A percentile compares a stretch with the other conserved stretches of the same genome.
Evolutionary conservation across 106 monocot genomes (phyloP).

Genomic region (Platanthera guangdongensis): DNA sequence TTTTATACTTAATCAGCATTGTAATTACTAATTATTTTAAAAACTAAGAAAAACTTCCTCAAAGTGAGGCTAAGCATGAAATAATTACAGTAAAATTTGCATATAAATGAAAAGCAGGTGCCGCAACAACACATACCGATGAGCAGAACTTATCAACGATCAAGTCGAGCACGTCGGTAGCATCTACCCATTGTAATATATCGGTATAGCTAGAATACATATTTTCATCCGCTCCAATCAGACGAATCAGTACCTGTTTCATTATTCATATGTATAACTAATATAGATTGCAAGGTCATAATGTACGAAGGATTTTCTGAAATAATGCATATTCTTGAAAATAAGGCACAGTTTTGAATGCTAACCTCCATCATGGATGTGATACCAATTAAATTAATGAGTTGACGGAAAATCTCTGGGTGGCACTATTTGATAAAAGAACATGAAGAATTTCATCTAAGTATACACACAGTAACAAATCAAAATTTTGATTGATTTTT

Average conservation of each 20-base stretch:
- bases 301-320: not conserved
- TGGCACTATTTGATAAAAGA: constrained; percentile 42
- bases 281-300: not conserved
- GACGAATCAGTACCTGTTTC: constrained; percentile 69
- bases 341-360: not conserved
- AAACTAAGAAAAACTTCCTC: not conserved
- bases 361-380: constrained; percentile 98
- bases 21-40: not conserved
- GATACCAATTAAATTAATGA: constrained; percentile 90
- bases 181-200: constrained; percentile 72
- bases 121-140: constrained; percentile 47
- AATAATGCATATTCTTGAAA: not conserved
- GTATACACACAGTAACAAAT: not conserved
- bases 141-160: constrained; percentile 92
- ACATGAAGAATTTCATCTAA: not conserved
- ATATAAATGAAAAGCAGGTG: not conserved
- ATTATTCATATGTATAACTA: not conserved
- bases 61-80: not conserved
- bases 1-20: not conserved
- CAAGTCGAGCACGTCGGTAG: constrained; percentile 80
- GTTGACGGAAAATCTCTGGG: constrained; percentile 73
- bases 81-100: not conserved
- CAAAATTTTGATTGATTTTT: not conserved
- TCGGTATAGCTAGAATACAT: constrained; percentile 66
- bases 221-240: constrained; percentile 93